Evolutionary conservation across 495 filamentous ascomycete species (phyloP).

Genomic region (Copromyces sp.): DNA sequence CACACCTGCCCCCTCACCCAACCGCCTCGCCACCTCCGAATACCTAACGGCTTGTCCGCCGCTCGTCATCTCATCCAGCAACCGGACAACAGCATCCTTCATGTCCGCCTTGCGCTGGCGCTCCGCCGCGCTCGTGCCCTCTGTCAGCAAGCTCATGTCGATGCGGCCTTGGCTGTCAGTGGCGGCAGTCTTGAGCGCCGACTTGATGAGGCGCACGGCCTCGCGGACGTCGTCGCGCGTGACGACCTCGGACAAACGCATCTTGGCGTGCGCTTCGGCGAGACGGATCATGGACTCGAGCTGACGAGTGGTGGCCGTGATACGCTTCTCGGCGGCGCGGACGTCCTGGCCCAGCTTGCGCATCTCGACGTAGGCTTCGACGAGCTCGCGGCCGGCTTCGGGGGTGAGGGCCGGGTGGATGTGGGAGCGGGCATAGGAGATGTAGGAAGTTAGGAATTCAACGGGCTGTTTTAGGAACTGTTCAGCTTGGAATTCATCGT

Average conservation of each 20-base stretch:
- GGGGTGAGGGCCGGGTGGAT: conserved; percentile 71
- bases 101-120: conserved; percentile 70
- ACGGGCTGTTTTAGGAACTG: conserved; percentile 49
- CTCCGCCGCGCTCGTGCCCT: conserved; percentile 80
- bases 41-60: conserved; percentile 62
- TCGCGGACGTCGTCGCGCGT: conserved; percentile 78
- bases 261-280: conserved; percentile 92
- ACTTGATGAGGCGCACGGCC: conserved; percentile 83
- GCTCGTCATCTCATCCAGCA: conserved; percentile 70
- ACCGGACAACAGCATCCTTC: conserved; percentile 61
- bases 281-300: conserved; percentile 96
- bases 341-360: conserved; percentile 93
- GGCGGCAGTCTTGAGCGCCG: conserved; percentile 91
- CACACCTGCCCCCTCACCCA: conserved; percentile 67
- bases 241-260: conserved; percentile 72
- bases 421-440: conserved; percentile 88
- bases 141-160: conserved; percentile 90
- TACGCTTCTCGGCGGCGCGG: conserved; percentile 83
- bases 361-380: conserved; percentile 87
- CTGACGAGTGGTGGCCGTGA: conserved; percentile 93
- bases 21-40: conserved; percentile 58
- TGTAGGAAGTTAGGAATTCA: conserved; percentile 92
- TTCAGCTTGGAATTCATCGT: conserved; percentile 12
- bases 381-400: conserved; percentile 69
- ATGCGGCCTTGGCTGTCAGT: conserved; percentile 92